These are phyloP conservation scores for Syzygium malaccense DNA, from an alignment of 441 rosid species.

Conservation along the genomic window DNA sequence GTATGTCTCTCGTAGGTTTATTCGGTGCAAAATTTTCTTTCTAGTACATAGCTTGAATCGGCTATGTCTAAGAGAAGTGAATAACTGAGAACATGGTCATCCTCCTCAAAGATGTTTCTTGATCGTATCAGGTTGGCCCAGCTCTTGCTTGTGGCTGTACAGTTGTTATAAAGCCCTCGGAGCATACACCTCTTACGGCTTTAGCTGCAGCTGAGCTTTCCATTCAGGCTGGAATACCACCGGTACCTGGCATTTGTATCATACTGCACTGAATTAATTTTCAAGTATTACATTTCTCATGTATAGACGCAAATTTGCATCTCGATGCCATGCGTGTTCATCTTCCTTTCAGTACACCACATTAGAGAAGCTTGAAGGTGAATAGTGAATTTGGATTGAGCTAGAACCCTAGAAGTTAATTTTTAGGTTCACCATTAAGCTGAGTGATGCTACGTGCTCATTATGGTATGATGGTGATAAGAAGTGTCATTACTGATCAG, in stretches of 20 bases:
- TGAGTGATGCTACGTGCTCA: not conserved
- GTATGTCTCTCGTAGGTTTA: slow-evolving; percentile 26
- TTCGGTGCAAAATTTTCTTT: not conserved
- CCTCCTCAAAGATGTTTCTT: slow-evolving; percentile 12
- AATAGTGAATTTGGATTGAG: not conserved
- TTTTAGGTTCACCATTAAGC: not conserved
- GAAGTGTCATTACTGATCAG: not conserved
- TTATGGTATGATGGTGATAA: not conserved
- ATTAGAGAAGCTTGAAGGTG: not conserved
- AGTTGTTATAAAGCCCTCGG: slow-evolving; percentile 92
- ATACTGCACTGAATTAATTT: not conserved
- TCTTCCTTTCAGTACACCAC: not conserved
- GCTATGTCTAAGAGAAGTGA: not conserved
- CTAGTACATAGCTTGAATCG: not conserved
- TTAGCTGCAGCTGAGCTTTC: slow-evolving; percentile 95
- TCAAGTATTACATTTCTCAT: not conserved
- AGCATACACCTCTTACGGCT: slow-evolving; percentile 92
- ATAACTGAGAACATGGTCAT: not conserved
- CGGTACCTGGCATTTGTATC: slow-evolving; percentile 43
- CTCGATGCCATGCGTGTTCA: not conserved
- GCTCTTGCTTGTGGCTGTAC: slow-evolving; percentile 99
- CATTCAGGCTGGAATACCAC: slow-evolving; percentile 97
- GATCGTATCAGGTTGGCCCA: slow-evolving; percentile 72
- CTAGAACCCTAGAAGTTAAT: not conserved
- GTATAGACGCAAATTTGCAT: not conserved